Base-by-base conservation (phyloP, 2,329 filamentous ascomycete genomes). In the Fusarium sarcochroum region DNA sequence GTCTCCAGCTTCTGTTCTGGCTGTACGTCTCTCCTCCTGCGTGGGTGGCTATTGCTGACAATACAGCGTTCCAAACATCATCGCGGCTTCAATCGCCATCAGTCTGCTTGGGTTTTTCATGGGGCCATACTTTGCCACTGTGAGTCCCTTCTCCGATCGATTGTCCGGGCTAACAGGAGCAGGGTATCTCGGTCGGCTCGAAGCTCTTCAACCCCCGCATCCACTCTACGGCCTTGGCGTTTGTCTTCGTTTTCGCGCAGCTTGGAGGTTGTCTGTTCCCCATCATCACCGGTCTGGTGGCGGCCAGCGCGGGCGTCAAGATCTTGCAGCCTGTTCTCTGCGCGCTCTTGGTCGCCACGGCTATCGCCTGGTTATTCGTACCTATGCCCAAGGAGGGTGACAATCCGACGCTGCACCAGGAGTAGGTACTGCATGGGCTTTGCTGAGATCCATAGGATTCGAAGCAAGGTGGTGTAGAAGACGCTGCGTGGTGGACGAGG, bases 1-100 rank as follows among this genome's bases (percentile, higher is more conserved):
- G 74, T 0, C 73, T 90, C 2, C 87, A 90, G 66, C 71, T 90
- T 9, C 76, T 89, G 0, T 90, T 90, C 50, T 90, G 88, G 88
- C 78, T 88, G 75, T 86, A 53, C 68, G 79, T 77, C 4, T 27
- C 13, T 6, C 6, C 2, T n/a, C 6, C 5, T 21, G 1, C 17
- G 3, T 6, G 7, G 0, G 11, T 27, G 15, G n/a, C 13, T 41
- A 3, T 8, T 6, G 21, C 62, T 75, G 14, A 75, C 40, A 6
- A 3, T 2, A 6, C 6, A 82, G 80, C 3, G 79, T 82, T 0
- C 81, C 80, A 0, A 81, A 80, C 23, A 81, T 83, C 37, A 76
- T 86, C 13, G 83, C 81, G 1, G 85, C 85, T 14, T 84, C 86
- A 0, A 83, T 88, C 0, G 83, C 84, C 0, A 81, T 89, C 57